Percentiles rank a stretch among this genome's conserved stretches.
phyloP scores from a whole-genome alignment of 768 basidiomycete species.

The Lentinula raphanica region DNA sequence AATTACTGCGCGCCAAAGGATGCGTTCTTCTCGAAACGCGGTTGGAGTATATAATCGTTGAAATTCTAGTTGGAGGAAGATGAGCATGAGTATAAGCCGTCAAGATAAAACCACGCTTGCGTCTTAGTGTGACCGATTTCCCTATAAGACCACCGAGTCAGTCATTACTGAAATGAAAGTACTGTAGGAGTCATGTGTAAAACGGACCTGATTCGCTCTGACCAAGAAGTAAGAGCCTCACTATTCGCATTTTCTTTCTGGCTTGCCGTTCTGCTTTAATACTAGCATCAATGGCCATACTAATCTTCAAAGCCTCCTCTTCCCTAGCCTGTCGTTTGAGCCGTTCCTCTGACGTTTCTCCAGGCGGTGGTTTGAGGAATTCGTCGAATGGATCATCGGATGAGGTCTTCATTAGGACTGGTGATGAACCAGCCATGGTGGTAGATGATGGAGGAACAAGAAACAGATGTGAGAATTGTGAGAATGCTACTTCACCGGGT shows the following conservation, averaged over 20 bases:
- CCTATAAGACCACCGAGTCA: conserved; percentile 31
- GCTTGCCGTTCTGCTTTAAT: conserved; percentile 63
- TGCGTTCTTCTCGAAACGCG: conserved; percentile 69
- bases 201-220: conserved; percentile 73
- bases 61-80: conserved; percentile 46
- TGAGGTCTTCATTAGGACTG: background rate
- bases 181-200: background rate
- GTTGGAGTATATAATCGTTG: conserved; percentile 71
- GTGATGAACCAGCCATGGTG: conserved; percentile 6
- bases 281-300: conserved; percentile 67
- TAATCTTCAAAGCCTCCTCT: conserved; percentile 61
- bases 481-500: too few relatives aligned
- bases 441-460: background rate
- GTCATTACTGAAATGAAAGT: background rate
- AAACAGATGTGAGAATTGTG: conserved; percentile 6
- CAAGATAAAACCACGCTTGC: conserved; percentile 39
- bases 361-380: conserved; percentile 57
- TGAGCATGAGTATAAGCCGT: conserved; percentile 7
- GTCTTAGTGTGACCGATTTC: conserved; percentile 77
- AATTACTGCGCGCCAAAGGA: conserved; percentile 80
- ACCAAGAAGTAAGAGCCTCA: conserved; percentile 69
- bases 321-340: conserved; percentile 50
- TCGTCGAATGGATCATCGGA: conserved; percentile 62
- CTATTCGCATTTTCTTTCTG: conserved; percentile 61
- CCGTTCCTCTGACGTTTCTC: conserved; percentile 61